Conservation (phyloP, 306 rosid genomes). For the Citrullus mucosospermus region DNA sequence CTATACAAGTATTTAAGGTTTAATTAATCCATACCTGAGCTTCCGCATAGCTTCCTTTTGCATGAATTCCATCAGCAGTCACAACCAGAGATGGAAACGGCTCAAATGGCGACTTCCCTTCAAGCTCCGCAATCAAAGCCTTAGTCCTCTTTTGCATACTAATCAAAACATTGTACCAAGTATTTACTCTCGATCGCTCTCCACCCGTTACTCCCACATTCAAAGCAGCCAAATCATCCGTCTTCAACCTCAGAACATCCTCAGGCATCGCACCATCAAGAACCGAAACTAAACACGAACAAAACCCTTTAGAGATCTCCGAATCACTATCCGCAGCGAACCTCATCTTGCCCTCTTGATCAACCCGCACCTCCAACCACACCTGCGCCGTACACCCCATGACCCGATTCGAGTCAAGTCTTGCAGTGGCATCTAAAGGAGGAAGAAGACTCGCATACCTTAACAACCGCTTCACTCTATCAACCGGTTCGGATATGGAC, state of each 20-base stretch:
- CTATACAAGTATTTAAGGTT: background rate
- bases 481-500: conserved; percentile 41
- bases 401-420: conserved; percentile 62
- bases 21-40: conserved; percentile 51
- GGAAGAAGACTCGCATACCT: conserved; percentile 35
- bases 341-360: conserved; percentile 47
- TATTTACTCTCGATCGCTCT: conserved; percentile 66
- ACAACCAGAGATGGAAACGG: conserved; percentile 67
- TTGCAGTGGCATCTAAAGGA: conserved; percentile 23
- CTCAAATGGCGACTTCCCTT: conserved; percentile 49
- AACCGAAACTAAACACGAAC: conserved; percentile 58
- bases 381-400: conserved; percentile 97
- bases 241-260: conserved; percentile 44
- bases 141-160: conserved; percentile 75
- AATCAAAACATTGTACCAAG: conserved; percentile 87
- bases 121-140: conserved; percentile 49
- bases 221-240: conserved; percentile 54
- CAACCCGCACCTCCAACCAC: conserved; percentile 56
- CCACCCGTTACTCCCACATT: conserved; percentile 48
- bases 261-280: conserved; percentile 64
- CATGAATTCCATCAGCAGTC: conserved; percentile 47
- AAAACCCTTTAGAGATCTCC: conserved; percentile 66
- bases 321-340: conserved; percentile 81
- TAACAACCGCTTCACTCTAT: conserved; percentile 50
- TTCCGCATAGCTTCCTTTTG: conserved; percentile 86